Base-by-base conservation (phyloP, 257 asterid species). In the Cruciata laevipes region DNA sequence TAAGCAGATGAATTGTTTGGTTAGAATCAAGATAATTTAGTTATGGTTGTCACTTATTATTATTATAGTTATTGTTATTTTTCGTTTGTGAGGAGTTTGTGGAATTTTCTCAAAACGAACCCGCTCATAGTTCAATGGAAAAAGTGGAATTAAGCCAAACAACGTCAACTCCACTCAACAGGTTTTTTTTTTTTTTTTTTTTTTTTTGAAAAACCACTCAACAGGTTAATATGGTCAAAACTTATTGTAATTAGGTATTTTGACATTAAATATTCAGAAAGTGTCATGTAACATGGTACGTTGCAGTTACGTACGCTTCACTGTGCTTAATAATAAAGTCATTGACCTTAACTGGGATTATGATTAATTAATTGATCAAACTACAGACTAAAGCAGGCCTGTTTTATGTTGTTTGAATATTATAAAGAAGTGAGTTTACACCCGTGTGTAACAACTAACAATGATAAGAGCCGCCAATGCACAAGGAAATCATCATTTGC, bases 101-200 rank as follows among this genome's bases (percentile, higher is more conserved):
- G 71, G 71, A 32, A 24, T 53, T 67, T 52, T 23, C 68, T 31
- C 31, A 53, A 53, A 49, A 9, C 32, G 63, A 52, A 67, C 44
- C 57, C 14, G 40, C 10, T 67, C n/a, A 47, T 17, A 47, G 33
- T 66, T 27, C 70, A 3, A 49, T 47, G 35, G 61, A 18, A 24
- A 61, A 61, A 17, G 68, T 67, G 84, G 75, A 61, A 61, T 51
- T 35, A 31, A 66, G 77, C 78, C 88, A 81, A 79, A 53, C 20
- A 53, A 81, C 81, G 69, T 78, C 73, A 67, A 75, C 66, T 55
- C 65, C 59, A 81, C 85, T 71, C 71, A n/a, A n/a, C n/a, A n/a
- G n/a, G n/a, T n/a, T n/a, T n/a, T n/a, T n/a, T n/a, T n/a, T n/a
- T n/a, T n/a, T n/a, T n/a, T n/a, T n/a, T n/a, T n/a, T n/a, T n/a